Evolutionary conservation across 192 early-diverging fungal species (phyloP), one percentile per base, ranked within the genome.

Genomic region (Kappamyces sp.): DNA sequence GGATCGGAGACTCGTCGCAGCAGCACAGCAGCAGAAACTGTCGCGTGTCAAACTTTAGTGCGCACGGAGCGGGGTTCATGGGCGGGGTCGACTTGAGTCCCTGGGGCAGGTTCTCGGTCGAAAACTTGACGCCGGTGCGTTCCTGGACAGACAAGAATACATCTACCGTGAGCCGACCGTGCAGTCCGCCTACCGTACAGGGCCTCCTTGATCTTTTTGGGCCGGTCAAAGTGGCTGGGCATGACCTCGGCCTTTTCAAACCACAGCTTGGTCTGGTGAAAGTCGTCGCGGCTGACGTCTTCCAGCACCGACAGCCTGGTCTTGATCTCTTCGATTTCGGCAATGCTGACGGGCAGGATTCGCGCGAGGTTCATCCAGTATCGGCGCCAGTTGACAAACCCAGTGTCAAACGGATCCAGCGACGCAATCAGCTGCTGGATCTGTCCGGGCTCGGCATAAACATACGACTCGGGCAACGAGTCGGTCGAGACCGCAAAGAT

Each of bases 331-430:
- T 14, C 11, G 38, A 55, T 48, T 7, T 14, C 11, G 33, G 15
- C n/a, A 22, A 22, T n/a, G 34, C 47, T 69, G 8, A 71, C 68
- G 1, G 78, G 78, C 9, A 80, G 48, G 4, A 80, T 66, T 39
- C 68, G 48, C 5, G 75, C 62, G 34, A 62, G 48, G 5, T 53
- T 54, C 2, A 80, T 33, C 29, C 77, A 47, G 49, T 78, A 80
- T 40, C 63, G 66, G 4, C 74, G 36, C 78, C 78, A 80, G 43
- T 65, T 70, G 2, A 80, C 62, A 54, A 67, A 80, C 31, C 78
- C 78, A 9, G 78, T 80, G 34, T 72, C 75, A 55, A 59, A 80
- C 38, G 78, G 78, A 54, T 80, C 78, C 38, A 79, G 38, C 1
- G 64, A 36, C 9, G 34, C 41, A 12, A 59, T 1, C 35, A 78